Evolutionary conservation across 2,329 filamentous ascomycete species (phyloP).

Genomic region (Hypoxylon sp.): DNA sequence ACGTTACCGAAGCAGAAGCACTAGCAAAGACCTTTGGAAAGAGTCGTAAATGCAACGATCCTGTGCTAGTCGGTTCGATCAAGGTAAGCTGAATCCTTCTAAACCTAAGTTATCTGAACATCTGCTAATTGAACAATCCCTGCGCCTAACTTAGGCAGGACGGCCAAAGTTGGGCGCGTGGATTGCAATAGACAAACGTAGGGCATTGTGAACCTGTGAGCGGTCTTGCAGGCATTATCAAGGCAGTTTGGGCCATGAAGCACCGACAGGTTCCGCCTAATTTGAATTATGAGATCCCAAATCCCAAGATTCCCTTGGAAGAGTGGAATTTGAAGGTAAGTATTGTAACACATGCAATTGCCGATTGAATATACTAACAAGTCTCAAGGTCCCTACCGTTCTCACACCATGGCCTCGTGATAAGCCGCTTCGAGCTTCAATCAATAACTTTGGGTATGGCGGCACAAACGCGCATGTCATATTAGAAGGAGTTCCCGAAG

Average conservation of each 20-base stretch:
- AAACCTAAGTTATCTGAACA: background rate
- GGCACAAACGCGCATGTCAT: conserved; percentile 58
- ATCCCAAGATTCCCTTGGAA: background rate
- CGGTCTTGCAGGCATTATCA: background rate
- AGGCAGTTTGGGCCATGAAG: background rate
- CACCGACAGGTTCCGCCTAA: background rate
- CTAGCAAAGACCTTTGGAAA: conserved; percentile 18
- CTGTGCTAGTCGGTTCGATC: background rate
- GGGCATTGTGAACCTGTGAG: background rate
- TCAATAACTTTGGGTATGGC: conserved; percentile 72
- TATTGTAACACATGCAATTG: background rate
- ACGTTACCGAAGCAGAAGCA: conserved; percentile 47
- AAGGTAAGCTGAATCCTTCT: background rate
- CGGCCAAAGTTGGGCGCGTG: no score
- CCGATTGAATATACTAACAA: background rate
- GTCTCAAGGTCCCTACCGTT: background rate
- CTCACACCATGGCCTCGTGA: background rate
- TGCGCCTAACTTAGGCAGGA: no score
- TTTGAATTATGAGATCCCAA: background rate
- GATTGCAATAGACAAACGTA: background rate
- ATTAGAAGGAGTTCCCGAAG: conserved; percentile 1
- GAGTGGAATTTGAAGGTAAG: background rate
- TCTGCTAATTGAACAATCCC: background rate
- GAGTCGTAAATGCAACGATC: background rate
- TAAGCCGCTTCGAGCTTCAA: conserved; percentile 57